Evolutionary conservation across 257 asterid species (phyloP).

Genomic region (Avicennia marina): DNA sequence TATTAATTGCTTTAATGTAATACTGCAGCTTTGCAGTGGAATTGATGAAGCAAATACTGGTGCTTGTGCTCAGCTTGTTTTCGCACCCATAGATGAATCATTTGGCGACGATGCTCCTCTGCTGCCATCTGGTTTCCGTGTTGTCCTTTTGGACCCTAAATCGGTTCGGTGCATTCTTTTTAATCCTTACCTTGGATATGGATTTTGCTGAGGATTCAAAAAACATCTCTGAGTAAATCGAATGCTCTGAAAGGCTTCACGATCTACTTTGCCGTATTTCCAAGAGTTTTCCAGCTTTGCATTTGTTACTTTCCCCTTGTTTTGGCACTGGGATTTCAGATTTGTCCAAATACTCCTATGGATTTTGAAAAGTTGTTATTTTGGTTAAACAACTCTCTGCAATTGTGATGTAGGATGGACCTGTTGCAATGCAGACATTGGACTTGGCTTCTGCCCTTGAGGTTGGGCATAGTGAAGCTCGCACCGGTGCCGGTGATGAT

Average conservation of each 20-base stretch:
- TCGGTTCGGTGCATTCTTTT: slow-evolving; percentile 49
- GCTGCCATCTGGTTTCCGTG: slow-evolving; percentile 91
- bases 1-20: slow-evolving; percentile 6
- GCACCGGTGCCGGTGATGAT: slow-evolving; percentile 50
- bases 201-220: too few species aligned
- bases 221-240: too few species aligned
- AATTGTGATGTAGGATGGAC: slow-evolving; percentile 52
- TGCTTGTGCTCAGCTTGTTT: slow-evolving; percentile 87
- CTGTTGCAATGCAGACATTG: slow-evolving; percentile 56
- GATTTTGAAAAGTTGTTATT: not conserved
- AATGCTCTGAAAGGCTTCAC: too few species aligned
- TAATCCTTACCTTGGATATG: not conserved
- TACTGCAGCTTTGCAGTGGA: slow-evolving; percentile 76
- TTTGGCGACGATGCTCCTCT: slow-evolving; percentile 89
- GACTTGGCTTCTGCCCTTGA: slow-evolving; percentile 88
- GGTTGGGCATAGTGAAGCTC: slow-evolving; percentile 60
- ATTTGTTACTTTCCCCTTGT: too few species aligned
- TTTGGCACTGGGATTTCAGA: too few species aligned
- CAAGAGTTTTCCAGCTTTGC: too few species aligned
- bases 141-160: slow-evolving; percentile 83
- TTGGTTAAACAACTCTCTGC: not conserved
- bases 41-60: slow-evolving; percentile 69
- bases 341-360: not conserved
- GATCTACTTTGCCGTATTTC: too few species aligned
- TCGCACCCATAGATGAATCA: slow-evolving; percentile 89